phyloP scores from a whole-genome alignment of 495 filamentous ascomycete species.

The Achaetomiella virescens region DNA sequence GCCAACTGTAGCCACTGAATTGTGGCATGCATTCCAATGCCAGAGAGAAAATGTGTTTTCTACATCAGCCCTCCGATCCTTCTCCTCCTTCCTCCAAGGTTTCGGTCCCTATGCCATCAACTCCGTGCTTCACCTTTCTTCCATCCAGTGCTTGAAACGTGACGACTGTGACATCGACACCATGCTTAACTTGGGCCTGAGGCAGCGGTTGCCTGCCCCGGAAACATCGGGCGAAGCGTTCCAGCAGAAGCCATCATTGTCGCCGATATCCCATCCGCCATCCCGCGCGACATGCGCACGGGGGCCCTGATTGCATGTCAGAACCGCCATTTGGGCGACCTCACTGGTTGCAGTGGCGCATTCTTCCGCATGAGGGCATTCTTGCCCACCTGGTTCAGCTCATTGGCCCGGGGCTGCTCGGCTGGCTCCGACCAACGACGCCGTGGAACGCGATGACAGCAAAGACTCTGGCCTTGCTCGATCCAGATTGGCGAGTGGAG shows the following conservation, averaged over 20 bases:
- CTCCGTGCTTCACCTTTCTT: background rate
- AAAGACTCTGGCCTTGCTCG: background rate
- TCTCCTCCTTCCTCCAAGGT: background rate
- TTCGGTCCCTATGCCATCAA: background rate
- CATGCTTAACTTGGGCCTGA: background rate
- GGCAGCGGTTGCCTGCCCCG: background rate
- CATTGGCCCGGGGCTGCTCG: background rate
- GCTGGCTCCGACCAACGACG: background rate
- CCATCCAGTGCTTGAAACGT: background rate
- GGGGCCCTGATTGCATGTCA: slow-evolving; percentile 1
- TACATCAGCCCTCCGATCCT: background rate
- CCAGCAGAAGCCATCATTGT: background rate
- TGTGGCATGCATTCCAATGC: too few relatives aligned
- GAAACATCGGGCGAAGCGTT: background rate
- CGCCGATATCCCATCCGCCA: background rate
- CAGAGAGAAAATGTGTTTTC: background rate
- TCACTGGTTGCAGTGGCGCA: slow-evolving; percentile 4
- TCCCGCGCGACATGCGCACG: background rate
- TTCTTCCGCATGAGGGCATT: background rate
- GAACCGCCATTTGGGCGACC: background rate
- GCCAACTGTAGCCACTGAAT: too few relatives aligned
- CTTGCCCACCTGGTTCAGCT: background rate
- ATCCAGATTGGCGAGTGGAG: background rate
- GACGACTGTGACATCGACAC: background rate
- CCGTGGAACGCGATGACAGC: background rate